Conservation (phyloP, 1,284 basidiomycete genomes). For the Malassezia furfur region DNA sequence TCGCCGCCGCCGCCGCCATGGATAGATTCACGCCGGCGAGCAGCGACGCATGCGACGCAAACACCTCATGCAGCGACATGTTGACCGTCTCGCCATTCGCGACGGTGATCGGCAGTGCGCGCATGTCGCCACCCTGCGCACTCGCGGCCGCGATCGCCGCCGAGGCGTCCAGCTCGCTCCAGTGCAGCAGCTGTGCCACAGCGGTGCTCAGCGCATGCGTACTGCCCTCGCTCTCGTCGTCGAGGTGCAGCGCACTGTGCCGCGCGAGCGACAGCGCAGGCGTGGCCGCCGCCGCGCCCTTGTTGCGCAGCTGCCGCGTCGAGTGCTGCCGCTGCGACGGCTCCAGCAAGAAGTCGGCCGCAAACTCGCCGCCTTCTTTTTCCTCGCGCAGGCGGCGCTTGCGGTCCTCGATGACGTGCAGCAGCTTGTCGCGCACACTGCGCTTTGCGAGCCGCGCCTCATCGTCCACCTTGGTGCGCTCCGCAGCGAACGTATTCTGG, state of each 20-base stretch:
- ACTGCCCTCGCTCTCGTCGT: slow-evolving; percentile 13
- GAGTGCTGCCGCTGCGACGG: slow-evolving; percentile 36
- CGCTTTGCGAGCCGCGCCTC: slow-evolving; percentile 39
- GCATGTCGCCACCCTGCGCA: background rate
- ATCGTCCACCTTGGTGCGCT: slow-evolving; percentile 38
- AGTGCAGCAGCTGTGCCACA: slow-evolving; percentile 15
- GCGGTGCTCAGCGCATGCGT: slow-evolving; percentile 20
- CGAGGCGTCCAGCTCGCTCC: slow-evolving; percentile 10
- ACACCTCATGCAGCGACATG: slow-evolving; percentile 1
- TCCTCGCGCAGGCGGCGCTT: slow-evolving; percentile 40
- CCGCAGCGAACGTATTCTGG: slow-evolving; percentile 26
- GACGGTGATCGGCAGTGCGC: background rate
- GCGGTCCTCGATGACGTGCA: slow-evolving; percentile 41
- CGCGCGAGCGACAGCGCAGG: slow-evolving; percentile 6
- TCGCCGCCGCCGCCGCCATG: slow-evolving; percentile 1
- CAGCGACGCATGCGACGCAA: slow-evolving; percentile 12
- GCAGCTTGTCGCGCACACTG: slow-evolving; percentile 37
- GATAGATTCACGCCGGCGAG: slow-evolving; percentile 12
- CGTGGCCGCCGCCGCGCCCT: slow-evolving; percentile 19
- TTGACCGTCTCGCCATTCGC: slow-evolving; percentile 2
- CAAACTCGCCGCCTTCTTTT: slow-evolving; percentile 42
- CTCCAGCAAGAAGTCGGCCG: slow-evolving; percentile 23
- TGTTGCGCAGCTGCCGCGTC: slow-evolving; percentile 46
- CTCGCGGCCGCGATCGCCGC: slow-evolving; percentile 8
- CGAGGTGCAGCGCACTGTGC: slow-evolving; percentile 17